Evolutionary conservation across 2,329 filamentous ascomycete species (phyloP).

Genomic region (Chrysoporthe deuterocubensis): DNA sequence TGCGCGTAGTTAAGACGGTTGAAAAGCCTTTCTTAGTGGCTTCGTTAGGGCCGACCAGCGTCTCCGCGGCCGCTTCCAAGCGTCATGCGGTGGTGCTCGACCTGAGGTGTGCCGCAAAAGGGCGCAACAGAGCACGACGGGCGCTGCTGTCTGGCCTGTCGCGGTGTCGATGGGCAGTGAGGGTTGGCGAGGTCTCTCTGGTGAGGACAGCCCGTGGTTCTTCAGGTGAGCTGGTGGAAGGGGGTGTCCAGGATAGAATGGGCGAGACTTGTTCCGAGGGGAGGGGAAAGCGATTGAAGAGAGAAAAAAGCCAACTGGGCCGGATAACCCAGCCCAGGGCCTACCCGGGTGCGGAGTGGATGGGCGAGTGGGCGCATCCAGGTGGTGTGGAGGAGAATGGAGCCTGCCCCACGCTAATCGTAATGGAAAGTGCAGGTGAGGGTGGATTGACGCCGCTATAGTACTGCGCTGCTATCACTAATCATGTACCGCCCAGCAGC

Average conservation of each 20-base stretch:
- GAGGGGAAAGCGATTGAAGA: conserved; percentile 16
- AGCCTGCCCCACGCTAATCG: conserved; percentile 20
- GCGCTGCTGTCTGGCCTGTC: background rate
- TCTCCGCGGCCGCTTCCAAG: conserved; percentile 14
- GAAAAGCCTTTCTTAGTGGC: conserved; percentile 28
- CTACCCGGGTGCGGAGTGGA: conserved; percentile 8
- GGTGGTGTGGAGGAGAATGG: conserved; percentile 11
- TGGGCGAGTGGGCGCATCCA: conserved; percentile 1
- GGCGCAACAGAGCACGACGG: background rate
- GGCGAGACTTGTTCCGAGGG: conserved; percentile 9
- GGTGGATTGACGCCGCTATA: background rate
- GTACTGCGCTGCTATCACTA: background rate
- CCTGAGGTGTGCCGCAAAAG: background rate
- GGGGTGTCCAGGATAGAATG: conserved; percentile 2
- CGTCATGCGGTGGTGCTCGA: conserved; percentile 12
- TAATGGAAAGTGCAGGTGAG: conserved; percentile 13
- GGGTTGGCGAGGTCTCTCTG: background rate
- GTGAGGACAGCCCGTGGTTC: background rate
- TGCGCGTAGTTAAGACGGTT: background rate
- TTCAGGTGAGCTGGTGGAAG: background rate
- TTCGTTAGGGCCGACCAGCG: conserved; percentile 22
- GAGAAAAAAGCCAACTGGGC: conserved; percentile 8
- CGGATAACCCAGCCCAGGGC: conserved; percentile 13
- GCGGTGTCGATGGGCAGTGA: background rate
- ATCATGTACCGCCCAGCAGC: too few species aligned